A percentile compares a stretch with the other conserved stretches of the same genome.
These are phyloP conservation scores for Nemophila menziesii DNA, from an alignment of 257 asterid genomes.

Conservation along the genomic window DNA sequence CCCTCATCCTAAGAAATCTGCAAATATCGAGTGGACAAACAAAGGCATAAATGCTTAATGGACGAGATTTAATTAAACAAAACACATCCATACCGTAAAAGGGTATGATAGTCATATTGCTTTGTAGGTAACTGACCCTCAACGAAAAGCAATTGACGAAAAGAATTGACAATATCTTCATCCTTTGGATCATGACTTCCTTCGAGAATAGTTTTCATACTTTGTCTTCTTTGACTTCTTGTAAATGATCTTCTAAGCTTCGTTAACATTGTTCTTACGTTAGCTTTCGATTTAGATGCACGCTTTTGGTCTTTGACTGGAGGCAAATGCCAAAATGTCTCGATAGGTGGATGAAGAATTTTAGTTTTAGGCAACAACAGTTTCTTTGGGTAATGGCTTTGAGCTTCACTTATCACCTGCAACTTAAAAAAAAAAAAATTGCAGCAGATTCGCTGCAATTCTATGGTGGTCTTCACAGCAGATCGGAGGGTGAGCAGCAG, in stretches of 20 bases:
- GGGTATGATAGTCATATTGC: slow-evolving; percentile 53
- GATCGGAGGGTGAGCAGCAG: no score
- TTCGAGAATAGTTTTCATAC: slow-evolving; percentile 22
- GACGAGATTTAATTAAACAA: background rate
- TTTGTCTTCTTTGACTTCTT: slow-evolving; percentile 22
- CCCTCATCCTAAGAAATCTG: slow-evolving; percentile 75
- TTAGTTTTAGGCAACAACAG: no score
- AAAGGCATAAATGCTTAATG: background rate
- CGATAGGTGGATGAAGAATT: slow-evolving; percentile 37
- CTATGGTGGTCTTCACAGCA: no score
- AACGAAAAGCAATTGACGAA: slow-evolving; percentile 38
- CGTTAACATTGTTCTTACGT: slow-evolving; percentile 25
- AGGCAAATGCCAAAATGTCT: slow-evolving; percentile 36
- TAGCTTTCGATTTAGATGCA: slow-evolving; percentile 1
- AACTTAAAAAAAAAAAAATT: no score
- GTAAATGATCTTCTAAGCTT: slow-evolving; percentile 16
- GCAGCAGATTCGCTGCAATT: no score
- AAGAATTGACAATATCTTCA: slow-evolving; percentile 35
- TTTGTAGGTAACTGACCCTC: slow-evolving; percentile 32
- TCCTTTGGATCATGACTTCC: slow-evolving; percentile 45
- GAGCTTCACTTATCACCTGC: no score
- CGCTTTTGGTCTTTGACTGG: slow-evolving; percentile 13
- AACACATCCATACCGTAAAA: slow-evolving; percentile 30
- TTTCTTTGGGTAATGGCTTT: no score
- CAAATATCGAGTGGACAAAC: slow-evolving; percentile 3